These are phyloP conservation scores for Pseudocercospora crystallina DNA, from an alignment of 2,329 filamentous ascomycete genomes.

Conservation along the genomic window DNA sequence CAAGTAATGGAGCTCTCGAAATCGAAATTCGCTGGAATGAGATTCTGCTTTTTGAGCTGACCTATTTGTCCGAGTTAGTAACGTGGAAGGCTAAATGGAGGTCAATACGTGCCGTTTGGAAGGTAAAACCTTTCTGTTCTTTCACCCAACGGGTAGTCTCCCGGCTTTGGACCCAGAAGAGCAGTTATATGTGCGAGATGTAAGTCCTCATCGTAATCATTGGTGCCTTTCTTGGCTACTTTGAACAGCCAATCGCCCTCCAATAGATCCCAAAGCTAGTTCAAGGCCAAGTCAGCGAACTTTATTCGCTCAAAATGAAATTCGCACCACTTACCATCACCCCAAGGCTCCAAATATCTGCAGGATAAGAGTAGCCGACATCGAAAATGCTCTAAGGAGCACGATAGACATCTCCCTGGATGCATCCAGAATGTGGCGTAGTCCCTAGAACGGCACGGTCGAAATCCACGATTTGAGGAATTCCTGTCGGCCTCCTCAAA, in stretches of 20 bases:
- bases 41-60: no score
- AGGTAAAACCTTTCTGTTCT: not conserved
- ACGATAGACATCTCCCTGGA: constrained; percentile 21
- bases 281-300: not conserved
- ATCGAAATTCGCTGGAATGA: no score
- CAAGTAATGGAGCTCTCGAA: constrained; percentile 1
- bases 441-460: constrained; percentile 16
- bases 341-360: constrained; percentile 32
- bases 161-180: constrained; percentile 2
- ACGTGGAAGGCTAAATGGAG: no score
- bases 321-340: constrained; percentile 20
- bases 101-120: not conserved
- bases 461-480: constrained; percentile 18
- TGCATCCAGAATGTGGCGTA: constrained; percentile 12
- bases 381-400: constrained; percentile 22
- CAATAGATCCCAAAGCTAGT: constrained; percentile 20
- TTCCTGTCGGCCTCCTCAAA: constrained; percentile 9
- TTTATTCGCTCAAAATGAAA: not conserved
- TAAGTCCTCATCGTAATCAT: constrained; percentile 11
- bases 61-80: no score
- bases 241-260: constrained; percentile 26
- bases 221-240: not conserved
- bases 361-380: constrained; percentile 22
- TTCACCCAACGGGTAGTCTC: not conserved
- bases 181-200: constrained; percentile 15